Evolutionary conservation across 306 rosid genomes (phyloP).

Genomic region (Corylus americana): DNA sequence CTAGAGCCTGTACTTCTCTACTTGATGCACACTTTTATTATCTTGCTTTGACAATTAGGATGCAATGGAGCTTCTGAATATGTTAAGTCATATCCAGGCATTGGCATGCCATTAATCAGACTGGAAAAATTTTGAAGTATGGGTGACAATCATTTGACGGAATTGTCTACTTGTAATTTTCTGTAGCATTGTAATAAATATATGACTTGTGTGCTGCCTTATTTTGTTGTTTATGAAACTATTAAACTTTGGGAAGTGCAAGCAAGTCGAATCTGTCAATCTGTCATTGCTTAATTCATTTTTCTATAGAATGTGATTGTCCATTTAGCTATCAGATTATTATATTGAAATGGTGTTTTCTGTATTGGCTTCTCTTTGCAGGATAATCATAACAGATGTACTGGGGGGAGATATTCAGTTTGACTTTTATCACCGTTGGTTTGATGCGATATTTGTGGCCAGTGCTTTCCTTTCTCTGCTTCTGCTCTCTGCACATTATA

Average conservation of each 20-base stretch:
- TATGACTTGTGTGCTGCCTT: not conserved
- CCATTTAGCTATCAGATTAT: not conserved
- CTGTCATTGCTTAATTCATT: not conserved
- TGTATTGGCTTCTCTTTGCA: constrained; percentile 40
- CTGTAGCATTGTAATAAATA: not conserved
- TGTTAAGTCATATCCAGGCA: not conserved
- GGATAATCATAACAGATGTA: constrained; percentile 97
- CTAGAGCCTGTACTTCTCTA: too few relatives aligned
- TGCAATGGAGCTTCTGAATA: not conserved
- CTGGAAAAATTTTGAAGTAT: not conserved
- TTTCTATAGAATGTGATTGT: not conserved
- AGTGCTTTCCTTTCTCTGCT: constrained; percentile 98
- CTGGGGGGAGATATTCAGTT: constrained; percentile 98
- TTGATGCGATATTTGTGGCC: constrained; percentile 96
- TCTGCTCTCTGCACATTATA: constrained; percentile 91
- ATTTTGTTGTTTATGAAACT: not conserved
- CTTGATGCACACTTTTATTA: too few relatives aligned
- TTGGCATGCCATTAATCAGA: not conserved
- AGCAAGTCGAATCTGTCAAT: not conserved
- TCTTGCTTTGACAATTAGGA: not conserved
- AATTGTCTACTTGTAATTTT: not conserved
- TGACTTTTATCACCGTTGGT: constrained; percentile 98
- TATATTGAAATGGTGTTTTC: not conserved
- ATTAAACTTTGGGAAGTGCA: not conserved
- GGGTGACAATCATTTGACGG: not conserved